A percentile compares a stretch with the other conserved stretches of the same genome.
Conservation (phyloP, 1,139 yeast species). For the Taphrina communis region DNA sequence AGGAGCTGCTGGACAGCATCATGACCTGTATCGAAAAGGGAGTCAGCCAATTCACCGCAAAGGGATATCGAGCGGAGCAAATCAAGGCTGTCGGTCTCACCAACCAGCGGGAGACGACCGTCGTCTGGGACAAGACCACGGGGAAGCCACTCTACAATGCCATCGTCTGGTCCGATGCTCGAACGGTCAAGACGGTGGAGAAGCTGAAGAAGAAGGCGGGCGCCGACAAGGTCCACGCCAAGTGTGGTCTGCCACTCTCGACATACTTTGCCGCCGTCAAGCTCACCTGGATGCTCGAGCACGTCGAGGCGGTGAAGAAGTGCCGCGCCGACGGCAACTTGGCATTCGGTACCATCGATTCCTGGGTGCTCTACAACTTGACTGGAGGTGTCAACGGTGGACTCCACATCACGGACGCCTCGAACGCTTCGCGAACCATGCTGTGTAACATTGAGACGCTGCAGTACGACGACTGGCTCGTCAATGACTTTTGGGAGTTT, state of each 20-base stretch:
- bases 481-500: constrained; percentile 73
- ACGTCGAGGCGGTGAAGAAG: constrained; percentile 69
- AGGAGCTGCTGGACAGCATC: constrained; percentile 80
- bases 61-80: constrained; percentile 49
- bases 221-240: constrained; percentile 66
- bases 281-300: constrained; percentile 86
- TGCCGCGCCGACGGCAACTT: constrained; percentile 77
- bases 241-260: constrained; percentile 85
- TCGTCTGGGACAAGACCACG: constrained; percentile 84
- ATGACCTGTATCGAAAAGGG: constrained; percentile 53
- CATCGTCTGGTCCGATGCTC: constrained; percentile 94
- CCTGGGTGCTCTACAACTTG: constrained; percentile 89
- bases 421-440: constrained; percentile 91
- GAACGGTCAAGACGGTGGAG: constrained; percentile 77
- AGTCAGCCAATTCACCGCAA: constrained; percentile 49
- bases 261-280: constrained; percentile 93
- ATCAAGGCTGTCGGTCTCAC: constrained; percentile 65
- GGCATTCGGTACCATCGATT: constrained; percentile 93
- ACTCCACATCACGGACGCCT: constrained; percentile 73
- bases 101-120: constrained; percentile 93
- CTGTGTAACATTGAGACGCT: constrained; percentile 81
- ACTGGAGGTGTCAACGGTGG: constrained; percentile 62
- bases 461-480: constrained; percentile 75
- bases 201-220: constrained; percentile 65
- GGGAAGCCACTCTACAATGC: constrained; percentile 86